Evolutionary conservation across 2,329 filamentous ascomycete genomes (phyloP).

Genomic region (Dactylellina drechsleri): DNA sequence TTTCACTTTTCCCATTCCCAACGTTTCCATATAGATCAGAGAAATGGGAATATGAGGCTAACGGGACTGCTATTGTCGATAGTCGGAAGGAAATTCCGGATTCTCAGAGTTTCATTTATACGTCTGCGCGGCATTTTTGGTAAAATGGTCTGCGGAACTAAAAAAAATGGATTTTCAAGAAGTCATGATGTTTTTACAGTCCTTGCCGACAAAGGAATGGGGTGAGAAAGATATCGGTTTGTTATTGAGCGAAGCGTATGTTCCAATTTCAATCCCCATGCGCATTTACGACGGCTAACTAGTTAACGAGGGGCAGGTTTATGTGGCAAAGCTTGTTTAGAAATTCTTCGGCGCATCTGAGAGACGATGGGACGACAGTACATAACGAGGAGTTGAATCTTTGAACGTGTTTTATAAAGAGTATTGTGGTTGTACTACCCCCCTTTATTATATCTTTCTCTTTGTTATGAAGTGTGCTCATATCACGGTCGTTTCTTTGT

Average conservation of each 20-base stretch:
- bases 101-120: conserved; percentile 99
- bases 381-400: conserved; percentile 55
- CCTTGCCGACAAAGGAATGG: conserved; percentile 90
- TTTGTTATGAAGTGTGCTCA: background rate
- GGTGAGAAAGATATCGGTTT: conserved; percentile 98
- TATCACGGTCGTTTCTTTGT: conserved; percentile 1
- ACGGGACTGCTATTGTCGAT: conserved; percentile 14
- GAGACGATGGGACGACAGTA: conserved; percentile 59
- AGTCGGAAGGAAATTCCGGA: conserved; percentile 93
- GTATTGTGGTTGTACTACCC: background rate
- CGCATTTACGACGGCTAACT: too few species aligned
- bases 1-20: background rate
- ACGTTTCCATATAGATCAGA: background rate
- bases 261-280: conserved; percentile 1
- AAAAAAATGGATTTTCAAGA: conserved; percentile 97
- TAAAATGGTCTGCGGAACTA: conserved; percentile 96
- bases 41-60: background rate
- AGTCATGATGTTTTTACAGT: conserved; percentile 99
- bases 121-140: conserved; percentile 95
- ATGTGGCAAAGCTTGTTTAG: conserved; percentile 99
- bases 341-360: conserved; percentile 88
- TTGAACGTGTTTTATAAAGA: conserved; percentile 14
- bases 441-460: conserved; percentile 56
- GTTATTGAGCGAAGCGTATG: conserved; percentile 82
- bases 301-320: too few species aligned